Percentiles rank a stretch among this genome's conserved stretches.
These are phyloP conservation scores for Fragaria nilgerrensis DNA, from an alignment of 306 rosid species.

Conservation along the genomic window DNA sequence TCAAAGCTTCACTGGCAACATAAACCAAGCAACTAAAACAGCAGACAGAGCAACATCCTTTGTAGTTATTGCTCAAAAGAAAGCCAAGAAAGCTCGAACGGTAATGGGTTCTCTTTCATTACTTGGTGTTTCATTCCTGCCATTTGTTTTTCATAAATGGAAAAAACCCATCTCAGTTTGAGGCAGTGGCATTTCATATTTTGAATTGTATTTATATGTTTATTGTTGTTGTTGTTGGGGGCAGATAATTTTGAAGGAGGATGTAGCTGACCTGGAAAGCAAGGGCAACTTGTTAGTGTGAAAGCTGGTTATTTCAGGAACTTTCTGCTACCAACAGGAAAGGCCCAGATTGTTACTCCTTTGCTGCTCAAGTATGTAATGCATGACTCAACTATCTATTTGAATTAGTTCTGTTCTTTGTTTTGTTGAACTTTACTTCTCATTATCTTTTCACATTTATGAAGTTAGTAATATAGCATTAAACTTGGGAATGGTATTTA, in stretches of 20 bases:
- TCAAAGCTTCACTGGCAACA: conserved; percentile 38
- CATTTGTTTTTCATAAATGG: neutral
- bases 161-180: conserved; percentile 5
- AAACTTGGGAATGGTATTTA: conserved; percentile 1
- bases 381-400: conserved; percentile 10
- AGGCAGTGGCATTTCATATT: neutral
- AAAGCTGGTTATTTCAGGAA: conserved; percentile 81
- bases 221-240: conserved; percentile 7
- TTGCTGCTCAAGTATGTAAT: conserved; percentile 86
- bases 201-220: neutral
- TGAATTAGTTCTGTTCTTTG: neutral
- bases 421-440: neutral
- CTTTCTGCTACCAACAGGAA: conserved; percentile 68
- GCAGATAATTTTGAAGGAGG: conserved; percentile 87
- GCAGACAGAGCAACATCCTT: conserved; percentile 30
- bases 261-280: conserved; percentile 56
- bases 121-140: neutral
- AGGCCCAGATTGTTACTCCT: conserved; percentile 83
- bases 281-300: conserved; percentile 74
- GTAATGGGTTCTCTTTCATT: conserved; percentile 34
- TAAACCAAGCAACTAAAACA: conserved; percentile 35
- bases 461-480: neutral
- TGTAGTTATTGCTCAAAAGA: conserved; percentile 71
- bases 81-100: conserved; percentile 73
- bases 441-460: neutral